Conservation (phyloP, 1,284 basidiomycete species). For the Ganoderma sp. region DNA sequence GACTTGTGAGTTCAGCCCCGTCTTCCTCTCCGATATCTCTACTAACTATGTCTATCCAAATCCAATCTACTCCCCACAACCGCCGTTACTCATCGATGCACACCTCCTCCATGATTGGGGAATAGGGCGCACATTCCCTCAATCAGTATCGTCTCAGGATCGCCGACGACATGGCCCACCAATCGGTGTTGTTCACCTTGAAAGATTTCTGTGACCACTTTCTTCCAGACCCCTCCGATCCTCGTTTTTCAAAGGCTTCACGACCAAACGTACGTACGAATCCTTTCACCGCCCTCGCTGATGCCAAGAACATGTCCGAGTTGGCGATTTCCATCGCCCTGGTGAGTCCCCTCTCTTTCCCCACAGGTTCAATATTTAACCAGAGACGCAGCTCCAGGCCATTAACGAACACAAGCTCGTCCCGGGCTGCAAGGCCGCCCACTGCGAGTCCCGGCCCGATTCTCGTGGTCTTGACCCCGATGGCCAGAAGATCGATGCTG, state of each 20-base stretch:
- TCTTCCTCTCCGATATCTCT: no score
- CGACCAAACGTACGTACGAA: not conserved
- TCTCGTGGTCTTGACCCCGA: not conserved
- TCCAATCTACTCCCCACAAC: not conserved
- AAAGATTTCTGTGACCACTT: not conserved
- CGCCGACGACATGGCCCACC: conserved; percentile 1
- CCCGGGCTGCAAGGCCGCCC: not conserved
- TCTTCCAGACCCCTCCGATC: not conserved
- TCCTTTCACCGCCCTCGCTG: not conserved
- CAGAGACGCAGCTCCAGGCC: not conserved
- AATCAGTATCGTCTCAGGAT: not conserved
- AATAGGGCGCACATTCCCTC: not conserved
- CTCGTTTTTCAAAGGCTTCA: not conserved
- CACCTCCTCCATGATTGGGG: not conserved
- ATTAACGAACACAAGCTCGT: not conserved
- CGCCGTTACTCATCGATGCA: not conserved
- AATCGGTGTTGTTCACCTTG: not conserved
- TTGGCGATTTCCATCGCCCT: not conserved
- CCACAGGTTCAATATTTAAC: not conserved
- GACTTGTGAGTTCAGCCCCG: not conserved
- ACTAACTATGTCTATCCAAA: no score
- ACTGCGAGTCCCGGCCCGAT: conserved; percentile 9
- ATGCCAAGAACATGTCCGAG: not conserved
- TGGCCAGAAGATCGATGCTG: conserved; percentile 10
- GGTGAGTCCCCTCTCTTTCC: not conserved